Conservation (phyloP, 108 stramenopile genomes). For the Fistulifera solaris region DNA sequence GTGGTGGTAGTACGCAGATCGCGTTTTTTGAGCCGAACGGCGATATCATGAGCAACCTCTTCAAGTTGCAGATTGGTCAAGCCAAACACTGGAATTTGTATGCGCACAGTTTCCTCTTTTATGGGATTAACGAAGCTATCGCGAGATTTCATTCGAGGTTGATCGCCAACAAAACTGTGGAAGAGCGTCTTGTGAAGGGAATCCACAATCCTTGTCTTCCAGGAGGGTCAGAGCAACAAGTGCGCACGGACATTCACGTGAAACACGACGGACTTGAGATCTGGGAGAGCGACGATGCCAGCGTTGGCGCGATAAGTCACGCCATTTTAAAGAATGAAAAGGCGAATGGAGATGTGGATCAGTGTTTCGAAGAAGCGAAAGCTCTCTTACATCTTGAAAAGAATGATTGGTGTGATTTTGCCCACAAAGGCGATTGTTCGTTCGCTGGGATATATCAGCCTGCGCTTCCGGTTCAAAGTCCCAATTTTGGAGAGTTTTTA, state of each 20-base stretch:
- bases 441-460: conserved; percentile 91
- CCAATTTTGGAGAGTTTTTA: conserved; percentile 39
- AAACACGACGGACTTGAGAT: conserved; percentile 32
- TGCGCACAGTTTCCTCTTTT: conserved; percentile 85
- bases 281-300: conserved; percentile 15
- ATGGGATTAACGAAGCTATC: conserved; percentile 72
- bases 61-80: conserved; percentile 82
- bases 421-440: conserved; percentile 80
- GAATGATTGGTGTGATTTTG: conserved; percentile 80
- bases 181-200: conserved; percentile 29
- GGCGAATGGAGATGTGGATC: conserved; percentile 32
- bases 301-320: conserved; percentile 39
- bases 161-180: conserved; percentile 11
- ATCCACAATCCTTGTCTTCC: conserved; percentile 70
- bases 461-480: conserved; percentile 46
- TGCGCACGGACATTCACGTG: conserved; percentile 47
- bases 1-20: conserved; percentile 88
- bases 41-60: conserved; percentile 68
- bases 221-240: conserved; percentile 26
- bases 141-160: conserved; percentile 32
- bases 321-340: conserved; percentile 44
- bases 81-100: conserved; percentile 84
- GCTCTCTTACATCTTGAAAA: conserved; percentile 34
- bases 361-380: conserved; percentile 35
- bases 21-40: conserved; percentile 63